Base-by-base conservation (phyloP, 495 filamentous ascomycete genomes). In the Xylaria longipes region DNA sequence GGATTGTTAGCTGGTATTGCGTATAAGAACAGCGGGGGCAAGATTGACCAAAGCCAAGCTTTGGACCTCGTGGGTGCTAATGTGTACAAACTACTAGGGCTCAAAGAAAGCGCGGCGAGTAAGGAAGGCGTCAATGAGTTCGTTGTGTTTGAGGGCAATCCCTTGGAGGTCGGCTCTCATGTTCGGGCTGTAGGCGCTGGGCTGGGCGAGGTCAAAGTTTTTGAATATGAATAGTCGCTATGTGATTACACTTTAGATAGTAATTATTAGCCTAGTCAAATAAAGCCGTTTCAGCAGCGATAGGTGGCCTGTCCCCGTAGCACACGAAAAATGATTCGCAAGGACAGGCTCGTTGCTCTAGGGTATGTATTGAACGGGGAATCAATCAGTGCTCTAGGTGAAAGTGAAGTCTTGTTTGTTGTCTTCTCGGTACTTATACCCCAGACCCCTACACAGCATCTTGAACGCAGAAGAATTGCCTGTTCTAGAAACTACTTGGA, bases 1-100 rank as follows among this genome's bases (percentile, higher is more conserved):
- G 81, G 79, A 1, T 69, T 89, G 60, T 68, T 83, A 46, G 87
- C 87, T 1, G 87, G 87, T 3, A 86, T 83, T 37, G 87, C 80
- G 71, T 81, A 80, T 73, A 74, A 76, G 71, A 87, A 89, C 71
- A 74, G 85, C 14, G 79, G 75, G 7, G 82, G 83, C 25, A 71
- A 68, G 65, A 68, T 86, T 9, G 74, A 73, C 37, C 77, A 84
- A 74, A 73, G 72, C 65, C 75, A 84, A 22, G 83, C 81, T 1
- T 71, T 86, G 31, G 80, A 80, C 46, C 76, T 89, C 65, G 81
- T 88, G 0, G 80, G 83, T 1, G 70, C 69, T 31, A 88, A 87
- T 67, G 75, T 88, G 41, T 85, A 84, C 45, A 80, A 82, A 54
- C 81, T 89, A 27, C 62, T 89, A 31, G 85, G 86, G 1, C 39